These are phyloP conservation scores for Pestalotiopsis sp. DNA, from an alignment of 2,329 filamentous ascomycete genomes.

Conservation along the genomic window DNA sequence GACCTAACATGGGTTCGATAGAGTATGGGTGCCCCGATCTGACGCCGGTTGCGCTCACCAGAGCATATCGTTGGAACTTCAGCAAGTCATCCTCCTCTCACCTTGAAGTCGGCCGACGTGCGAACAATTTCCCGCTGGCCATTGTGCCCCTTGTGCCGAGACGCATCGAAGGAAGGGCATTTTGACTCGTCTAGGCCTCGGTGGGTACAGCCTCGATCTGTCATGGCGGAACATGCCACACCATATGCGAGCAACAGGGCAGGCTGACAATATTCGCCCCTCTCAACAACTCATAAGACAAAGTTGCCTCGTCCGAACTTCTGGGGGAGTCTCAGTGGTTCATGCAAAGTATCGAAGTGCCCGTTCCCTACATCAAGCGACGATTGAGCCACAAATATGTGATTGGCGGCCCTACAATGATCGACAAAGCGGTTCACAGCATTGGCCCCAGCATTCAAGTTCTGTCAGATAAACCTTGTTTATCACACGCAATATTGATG, in stretches of 20 bases:
- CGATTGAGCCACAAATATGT: not conserved
- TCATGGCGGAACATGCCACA: not conserved
- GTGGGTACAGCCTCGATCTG: not conserved
- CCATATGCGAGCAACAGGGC: not conserved
- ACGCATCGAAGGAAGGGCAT: not conserved
- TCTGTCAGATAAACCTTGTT: slow-evolving; percentile 6
- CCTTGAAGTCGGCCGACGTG: not conserved
- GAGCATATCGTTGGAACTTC: not conserved
- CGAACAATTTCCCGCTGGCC: not conserved
- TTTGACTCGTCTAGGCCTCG: not conserved
- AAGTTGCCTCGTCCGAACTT: not conserved
- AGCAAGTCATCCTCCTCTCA: not conserved
- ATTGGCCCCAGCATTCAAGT: not conserved
- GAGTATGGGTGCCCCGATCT: not conserved
- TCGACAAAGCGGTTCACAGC: not conserved
- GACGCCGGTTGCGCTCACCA: not conserved
- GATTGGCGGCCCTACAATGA: slow-evolving; percentile 18
- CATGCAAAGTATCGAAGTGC: not conserved
- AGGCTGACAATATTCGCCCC: not conserved
- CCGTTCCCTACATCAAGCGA: not conserved
- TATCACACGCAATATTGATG: not conserved
- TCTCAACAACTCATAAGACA: not conserved
- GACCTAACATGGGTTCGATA: not conserved
- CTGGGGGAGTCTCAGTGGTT: not conserved
- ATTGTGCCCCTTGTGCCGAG: not conserved